These are phyloP conservation scores for Trichosanthes truncata DNA, from an alignment of 306 rosid species.

Conservation along the genomic window DNA sequence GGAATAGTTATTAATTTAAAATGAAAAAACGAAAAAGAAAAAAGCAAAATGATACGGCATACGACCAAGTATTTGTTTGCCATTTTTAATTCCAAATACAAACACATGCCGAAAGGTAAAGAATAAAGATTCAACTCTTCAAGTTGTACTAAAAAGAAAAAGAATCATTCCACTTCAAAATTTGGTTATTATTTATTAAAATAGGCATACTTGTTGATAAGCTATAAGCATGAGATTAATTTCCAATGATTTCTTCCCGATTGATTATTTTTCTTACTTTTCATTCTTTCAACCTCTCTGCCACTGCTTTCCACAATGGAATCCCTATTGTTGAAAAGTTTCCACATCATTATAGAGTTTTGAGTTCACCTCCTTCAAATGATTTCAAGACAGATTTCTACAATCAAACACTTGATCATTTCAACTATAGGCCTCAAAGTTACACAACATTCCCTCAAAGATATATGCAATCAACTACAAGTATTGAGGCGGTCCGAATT, in stretches of 20 bases:
- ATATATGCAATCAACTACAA: conserved; percentile 42
- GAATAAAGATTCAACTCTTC: too few species aligned
- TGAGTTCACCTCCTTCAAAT: not conserved
- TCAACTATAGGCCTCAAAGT: conserved; percentile 42
- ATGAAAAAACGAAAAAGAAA: too few species aligned
- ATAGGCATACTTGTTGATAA: too few species aligned
- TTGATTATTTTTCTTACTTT: conserved; percentile 15
- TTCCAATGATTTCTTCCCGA: conserved; percentile 1
- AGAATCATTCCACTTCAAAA: too few species aligned
- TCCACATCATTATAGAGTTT: not conserved
- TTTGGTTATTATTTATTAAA: too few species aligned
- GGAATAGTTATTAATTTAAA: too few species aligned
- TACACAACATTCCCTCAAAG: conserved; percentile 44
- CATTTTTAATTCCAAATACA: too few species aligned
- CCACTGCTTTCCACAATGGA: conserved; percentile 5
- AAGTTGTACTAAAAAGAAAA: too few species aligned
- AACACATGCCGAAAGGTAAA: too few species aligned
- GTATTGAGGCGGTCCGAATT: conserved; percentile 52
- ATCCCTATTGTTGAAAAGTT: conserved; percentile 24
- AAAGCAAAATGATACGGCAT: too few species aligned
- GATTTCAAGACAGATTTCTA: conserved; percentile 36
- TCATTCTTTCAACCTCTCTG: conserved; percentile 14
- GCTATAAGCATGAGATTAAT: too few species aligned
- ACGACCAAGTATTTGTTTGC: too few species aligned
- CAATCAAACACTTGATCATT: conserved; percentile 35